phyloP scores from a whole-genome alignment of 345 rosid genomes.

The Pistacia atlantica region DNA sequence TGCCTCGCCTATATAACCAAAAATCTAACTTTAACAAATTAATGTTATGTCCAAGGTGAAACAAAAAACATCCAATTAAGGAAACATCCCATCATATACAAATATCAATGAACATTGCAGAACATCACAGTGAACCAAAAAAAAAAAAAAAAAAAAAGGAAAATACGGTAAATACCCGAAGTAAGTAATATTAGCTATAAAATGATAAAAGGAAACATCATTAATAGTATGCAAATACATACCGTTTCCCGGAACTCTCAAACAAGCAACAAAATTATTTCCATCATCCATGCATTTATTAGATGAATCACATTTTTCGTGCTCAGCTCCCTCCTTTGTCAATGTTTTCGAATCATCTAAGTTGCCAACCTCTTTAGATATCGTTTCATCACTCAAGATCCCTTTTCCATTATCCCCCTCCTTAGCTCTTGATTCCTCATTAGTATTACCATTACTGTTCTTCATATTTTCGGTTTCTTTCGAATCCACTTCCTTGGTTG shows the following conservation, averaged over 20 bases:
- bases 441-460: conserved; percentile 15
- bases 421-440: conserved; percentile 10
- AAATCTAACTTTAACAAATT: neutral
- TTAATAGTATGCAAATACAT: conserved; percentile 14
- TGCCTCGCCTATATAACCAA: neutral
- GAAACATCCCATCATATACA: neutral
- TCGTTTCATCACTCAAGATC: conserved; percentile 11
- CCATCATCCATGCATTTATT: conserved; percentile 56
- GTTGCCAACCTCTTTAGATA: conserved; percentile 20
- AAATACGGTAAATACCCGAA: neutral
- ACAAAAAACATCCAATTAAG: neutral
- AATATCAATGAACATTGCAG: neutral
- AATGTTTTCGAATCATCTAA: conserved; percentile 13
- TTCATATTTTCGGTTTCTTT: conserved; percentile 4
- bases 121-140: neutral
- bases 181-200: neutral
- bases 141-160: too few relatives aligned
- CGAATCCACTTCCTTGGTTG: conserved; percentile 8
- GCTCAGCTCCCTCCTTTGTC: conserved; percentile 40
- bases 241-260: conserved; percentile 84
- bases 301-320: conserved; percentile 71
- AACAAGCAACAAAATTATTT: conserved; percentile 68
- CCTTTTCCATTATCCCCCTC: conserved; percentile 14
- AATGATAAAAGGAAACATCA: conserved; percentile 1
- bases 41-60: neutral